A percentile compares a stretch with the other conserved stretches of the same genome.
Evolutionary conservation across 257 asterid genomes (phyloP).

Genomic region (Petrea volubilis): DNA sequence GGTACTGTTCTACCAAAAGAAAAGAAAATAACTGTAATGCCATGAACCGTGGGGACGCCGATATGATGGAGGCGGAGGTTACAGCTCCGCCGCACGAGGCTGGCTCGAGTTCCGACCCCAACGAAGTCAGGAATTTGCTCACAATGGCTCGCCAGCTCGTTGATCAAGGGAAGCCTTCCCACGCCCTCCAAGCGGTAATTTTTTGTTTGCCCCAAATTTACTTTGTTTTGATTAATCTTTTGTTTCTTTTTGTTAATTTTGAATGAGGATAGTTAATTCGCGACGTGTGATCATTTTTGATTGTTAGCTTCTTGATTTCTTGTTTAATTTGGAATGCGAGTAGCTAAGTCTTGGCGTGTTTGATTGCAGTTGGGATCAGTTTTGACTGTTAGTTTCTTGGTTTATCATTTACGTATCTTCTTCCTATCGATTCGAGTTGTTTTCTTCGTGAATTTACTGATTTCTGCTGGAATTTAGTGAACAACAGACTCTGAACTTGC

Average conservation of each 20-base stretch:
- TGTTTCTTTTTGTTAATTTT: neutral
- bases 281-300: constrained; percentile 21
- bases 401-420: neutral
- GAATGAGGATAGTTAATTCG: neutral
- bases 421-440: neutral
- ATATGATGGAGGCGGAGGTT: constrained; percentile 77
- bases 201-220: neutral
- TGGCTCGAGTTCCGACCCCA: constrained; percentile 32
- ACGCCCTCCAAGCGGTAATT: constrained; percentile 87
- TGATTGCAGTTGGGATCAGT: constrained; percentile 23
- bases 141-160: constrained; percentile 72
- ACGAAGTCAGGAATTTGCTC: constrained; percentile 55
- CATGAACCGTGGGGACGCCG: constrained; percentile 62
- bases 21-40: constrained; percentile 37
- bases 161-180: constrained; percentile 76
- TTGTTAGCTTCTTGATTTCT: neutral
- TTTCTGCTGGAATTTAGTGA: neutral
- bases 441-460: neutral
- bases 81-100: constrained; percentile 28
- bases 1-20: constrained; percentile 5
- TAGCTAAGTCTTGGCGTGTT: neutral
- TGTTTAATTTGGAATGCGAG: neutral
- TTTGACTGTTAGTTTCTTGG: constrained; percentile 4
- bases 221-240: neutral
- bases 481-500: neutral